These are phyloP conservation scores for Talaromyces marneffei DNA, from an alignment of 2,329 filamentous ascomycete species.

Conservation along the genomic window DNA sequence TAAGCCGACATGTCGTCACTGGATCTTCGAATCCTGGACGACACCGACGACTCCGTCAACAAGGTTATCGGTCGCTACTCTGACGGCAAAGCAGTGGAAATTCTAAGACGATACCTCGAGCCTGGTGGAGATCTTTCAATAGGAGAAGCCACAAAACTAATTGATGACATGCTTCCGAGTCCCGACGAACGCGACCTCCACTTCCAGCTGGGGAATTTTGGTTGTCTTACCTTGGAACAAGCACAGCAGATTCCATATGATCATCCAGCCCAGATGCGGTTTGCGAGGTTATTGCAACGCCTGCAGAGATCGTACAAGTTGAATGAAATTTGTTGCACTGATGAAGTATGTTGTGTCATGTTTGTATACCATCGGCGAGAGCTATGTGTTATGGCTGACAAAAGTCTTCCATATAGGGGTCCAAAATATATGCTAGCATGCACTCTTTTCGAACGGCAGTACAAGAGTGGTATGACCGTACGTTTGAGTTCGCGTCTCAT, in stretches of 20 bases:
- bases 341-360: neutral
- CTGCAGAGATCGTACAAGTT: neutral
- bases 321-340: neutral
- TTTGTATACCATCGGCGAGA: too few species aligned
- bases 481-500: too few species aligned
- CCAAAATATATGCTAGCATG: neutral
- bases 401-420: neutral
- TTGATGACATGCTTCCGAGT: slow-evolving; percentile 1
- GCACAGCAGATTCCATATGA: neutral
- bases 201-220: neutral
- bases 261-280: neutral
- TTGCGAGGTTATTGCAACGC: neutral
- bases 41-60: neutral
- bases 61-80: neutral
- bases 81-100: neutral
- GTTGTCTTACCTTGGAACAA: neutral
- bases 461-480: neutral
- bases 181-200: neutral
- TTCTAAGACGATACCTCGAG: slow-evolving; percentile 2
- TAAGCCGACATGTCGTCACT: neutral
- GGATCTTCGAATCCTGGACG: neutral
- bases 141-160: neutral
- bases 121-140: neutral
- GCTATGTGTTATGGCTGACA: neutral
- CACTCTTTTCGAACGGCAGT: neutral